Percentiles rank a stretch among this genome's conserved stretches.
phyloP scores from a whole-genome alignment of 2,329 filamentous ascomycete species.

The Ciborinia camelliae region DNA sequence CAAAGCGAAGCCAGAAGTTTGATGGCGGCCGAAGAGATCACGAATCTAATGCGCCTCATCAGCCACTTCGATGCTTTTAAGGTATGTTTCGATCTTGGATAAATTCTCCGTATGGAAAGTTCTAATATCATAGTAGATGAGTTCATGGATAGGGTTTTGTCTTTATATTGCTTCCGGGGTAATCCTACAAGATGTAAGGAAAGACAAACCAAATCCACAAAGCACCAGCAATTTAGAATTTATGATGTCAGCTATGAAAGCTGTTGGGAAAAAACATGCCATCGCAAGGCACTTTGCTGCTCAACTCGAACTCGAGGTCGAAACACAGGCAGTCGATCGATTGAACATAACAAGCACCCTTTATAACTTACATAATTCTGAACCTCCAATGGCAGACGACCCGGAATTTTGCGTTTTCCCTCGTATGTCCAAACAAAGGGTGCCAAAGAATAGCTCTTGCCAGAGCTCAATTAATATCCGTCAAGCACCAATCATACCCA shows the following conservation, averaged over 20 bases:
- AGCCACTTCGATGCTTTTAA: conserved; percentile 63
- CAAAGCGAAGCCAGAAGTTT: conserved; percentile 71
- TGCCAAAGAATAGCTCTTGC: neutral
- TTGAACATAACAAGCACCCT: neutral
- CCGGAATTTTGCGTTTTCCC: neutral
- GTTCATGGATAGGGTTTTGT: conserved; percentile 75
- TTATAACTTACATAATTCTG: neutral
- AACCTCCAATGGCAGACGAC: neutral
- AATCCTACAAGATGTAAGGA: conserved; percentile 71
- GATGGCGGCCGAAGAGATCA: conserved; percentile 79
- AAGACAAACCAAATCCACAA: conserved; percentile 23
- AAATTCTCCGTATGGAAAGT: neutral
- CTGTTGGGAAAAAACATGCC: conserved; percentile 67
- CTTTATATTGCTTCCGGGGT: conserved; percentile 83
- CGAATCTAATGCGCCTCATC: conserved; percentile 76
- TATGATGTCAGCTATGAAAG: conserved; percentile 73
- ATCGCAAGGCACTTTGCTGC: conserved; percentile 82
- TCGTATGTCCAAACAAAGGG: neutral
- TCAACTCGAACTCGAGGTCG: conserved; percentile 79
- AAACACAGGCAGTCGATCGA: conserved; percentile 38
- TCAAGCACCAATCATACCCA: neutral
- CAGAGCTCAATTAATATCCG: neutral
- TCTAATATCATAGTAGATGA: conserved; percentile 52
- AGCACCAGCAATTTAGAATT: conserved; percentile 61
- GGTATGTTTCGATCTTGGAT: conserved; percentile 19